Conservation (phyloP, 495 filamentous ascomycete species). For the Hypoxylon crocopeplum region DNA sequence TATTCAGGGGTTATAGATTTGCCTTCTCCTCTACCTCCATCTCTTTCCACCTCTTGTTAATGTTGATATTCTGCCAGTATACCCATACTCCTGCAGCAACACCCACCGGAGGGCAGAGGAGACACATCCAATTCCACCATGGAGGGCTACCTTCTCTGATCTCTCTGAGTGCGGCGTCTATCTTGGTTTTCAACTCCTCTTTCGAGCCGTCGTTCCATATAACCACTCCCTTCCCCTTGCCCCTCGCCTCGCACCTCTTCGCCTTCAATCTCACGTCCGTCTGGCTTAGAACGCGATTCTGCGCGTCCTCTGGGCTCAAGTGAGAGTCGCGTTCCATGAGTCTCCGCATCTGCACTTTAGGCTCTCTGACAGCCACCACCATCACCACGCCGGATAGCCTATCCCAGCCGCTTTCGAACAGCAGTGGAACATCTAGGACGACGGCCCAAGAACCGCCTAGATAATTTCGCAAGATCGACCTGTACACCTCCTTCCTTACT, state of each 20-base stretch:
- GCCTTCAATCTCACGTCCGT: conserved; percentile 85
- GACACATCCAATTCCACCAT: conserved; percentile 82
- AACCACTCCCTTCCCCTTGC: conserved; percentile 70
- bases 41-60: conserved; percentile 72
- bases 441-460: conserved; percentile 80
- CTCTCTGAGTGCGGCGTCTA: conserved; percentile 66
- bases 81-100: conserved; percentile 68
- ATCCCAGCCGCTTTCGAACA: conserved; percentile 89
- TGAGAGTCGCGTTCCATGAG: conserved; percentile 74
- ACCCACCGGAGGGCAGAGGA: conserved; percentile 75
- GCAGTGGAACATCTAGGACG: conserved; percentile 89
- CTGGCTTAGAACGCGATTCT: conserved; percentile 82
- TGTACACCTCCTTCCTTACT: conserved; percentile 78
- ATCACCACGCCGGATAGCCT: conserved; percentile 77
- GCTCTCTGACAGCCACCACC: conserved; percentile 81
- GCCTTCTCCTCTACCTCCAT: conserved; percentile 71
- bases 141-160: conserved; percentile 68
- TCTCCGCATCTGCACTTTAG: conserved; percentile 78
- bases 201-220: conserved; percentile 85
- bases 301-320: conserved; percentile 78
- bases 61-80: conserved; percentile 69
- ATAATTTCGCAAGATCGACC: conserved; percentile 68
- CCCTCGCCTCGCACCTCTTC: conserved; percentile 67
- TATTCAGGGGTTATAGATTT: conserved; percentile 57
- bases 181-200: conserved; percentile 68